Evolutionary conservation across 192 early-diverging fungal species (phyloP).

Genomic region (Backusella morwellensis): DNA sequence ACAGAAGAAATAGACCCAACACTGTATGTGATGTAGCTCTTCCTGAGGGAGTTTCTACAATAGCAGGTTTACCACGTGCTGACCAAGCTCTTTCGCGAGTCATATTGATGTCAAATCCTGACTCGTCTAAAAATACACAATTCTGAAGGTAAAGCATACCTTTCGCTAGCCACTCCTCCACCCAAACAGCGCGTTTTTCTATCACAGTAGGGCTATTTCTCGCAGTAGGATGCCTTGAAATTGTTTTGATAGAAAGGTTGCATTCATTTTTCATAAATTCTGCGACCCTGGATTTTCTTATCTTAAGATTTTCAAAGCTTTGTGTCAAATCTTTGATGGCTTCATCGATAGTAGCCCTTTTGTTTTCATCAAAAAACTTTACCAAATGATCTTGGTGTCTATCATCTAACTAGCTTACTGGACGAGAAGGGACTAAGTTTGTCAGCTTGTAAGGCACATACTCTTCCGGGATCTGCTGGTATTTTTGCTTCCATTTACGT

Average conservation of each 20-base stretch:
- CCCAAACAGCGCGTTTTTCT: slow-evolving; percentile 3
- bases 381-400: too few relatives aligned
- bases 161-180: background rate
- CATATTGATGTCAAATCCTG: slow-evolving; percentile 18
- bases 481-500: too few relatives aligned
- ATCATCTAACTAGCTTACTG: too few relatives aligned
- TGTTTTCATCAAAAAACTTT: too few relatives aligned
- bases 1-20: background rate
- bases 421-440: too few relatives aligned
- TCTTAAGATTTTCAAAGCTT: too few relatives aligned
- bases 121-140: slow-evolving; percentile 14
- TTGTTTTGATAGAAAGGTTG: slow-evolving; percentile 5
- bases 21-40: slow-evolving; percentile 4
- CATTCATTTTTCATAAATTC: background rate
- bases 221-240: background rate
- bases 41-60: background rate
- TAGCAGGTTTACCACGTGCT: background rate
- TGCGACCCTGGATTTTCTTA: background rate
- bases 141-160: slow-evolving; percentile 10
- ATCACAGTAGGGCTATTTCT: background rate
- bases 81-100: background rate
- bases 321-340: too few relatives aligned
- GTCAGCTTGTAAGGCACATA: too few relatives aligned
- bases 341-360: too few relatives aligned
- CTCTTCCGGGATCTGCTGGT: too few relatives aligned